Conservation (phyloP, 768 basidiomycete species). For the Grammothele lineata region DNA sequence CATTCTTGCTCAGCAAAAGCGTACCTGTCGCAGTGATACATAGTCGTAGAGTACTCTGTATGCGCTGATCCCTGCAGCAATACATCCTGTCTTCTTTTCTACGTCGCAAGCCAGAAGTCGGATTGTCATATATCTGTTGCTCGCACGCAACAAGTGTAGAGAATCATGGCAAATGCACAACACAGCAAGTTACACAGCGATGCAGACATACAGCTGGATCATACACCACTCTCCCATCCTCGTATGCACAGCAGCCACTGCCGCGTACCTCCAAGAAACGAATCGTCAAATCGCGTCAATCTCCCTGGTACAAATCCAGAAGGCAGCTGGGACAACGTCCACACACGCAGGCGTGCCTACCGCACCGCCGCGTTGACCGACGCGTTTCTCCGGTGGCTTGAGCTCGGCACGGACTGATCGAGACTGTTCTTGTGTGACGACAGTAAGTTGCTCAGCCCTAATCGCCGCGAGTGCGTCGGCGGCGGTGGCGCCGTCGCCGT, state of each 20-base stretch:
- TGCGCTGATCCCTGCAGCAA: too few species aligned
- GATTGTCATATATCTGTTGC: too few species aligned
- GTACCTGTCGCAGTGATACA: too few species aligned
- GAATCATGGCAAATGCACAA: slow-evolving; percentile 14
- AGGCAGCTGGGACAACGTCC: not conserved
- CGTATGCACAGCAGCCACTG: not conserved
- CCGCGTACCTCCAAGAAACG: too few species aligned
- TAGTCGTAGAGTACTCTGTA: too few species aligned
- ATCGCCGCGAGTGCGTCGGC: slow-evolving; percentile 40
- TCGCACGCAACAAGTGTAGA: too few species aligned
- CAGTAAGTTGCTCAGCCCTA: slow-evolving; percentile 67
- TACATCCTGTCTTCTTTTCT: too few species aligned
- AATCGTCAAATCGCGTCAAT: too few species aligned
- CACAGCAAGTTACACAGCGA: slow-evolving; percentile 20
- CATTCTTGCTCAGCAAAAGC: too few species aligned
- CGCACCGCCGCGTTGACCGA: slow-evolving; percentile 28
- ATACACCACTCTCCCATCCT: not conserved
- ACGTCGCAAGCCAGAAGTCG: too few species aligned
- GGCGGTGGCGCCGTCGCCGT: slow-evolving; percentile 25
- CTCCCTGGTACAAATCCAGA: too few species aligned
- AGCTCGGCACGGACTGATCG: slow-evolving; percentile 27
- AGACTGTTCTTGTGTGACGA: slow-evolving; percentile 33
- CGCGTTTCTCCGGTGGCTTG: slow-evolving; percentile 40
- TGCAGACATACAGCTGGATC: slow-evolving; percentile 8
- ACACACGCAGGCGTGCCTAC: slow-evolving; percentile 4